Evolutionary conservation across 495 filamentous ascomycete genomes (phyloP).

Genomic region (Daldinia caldariorum): DNA sequence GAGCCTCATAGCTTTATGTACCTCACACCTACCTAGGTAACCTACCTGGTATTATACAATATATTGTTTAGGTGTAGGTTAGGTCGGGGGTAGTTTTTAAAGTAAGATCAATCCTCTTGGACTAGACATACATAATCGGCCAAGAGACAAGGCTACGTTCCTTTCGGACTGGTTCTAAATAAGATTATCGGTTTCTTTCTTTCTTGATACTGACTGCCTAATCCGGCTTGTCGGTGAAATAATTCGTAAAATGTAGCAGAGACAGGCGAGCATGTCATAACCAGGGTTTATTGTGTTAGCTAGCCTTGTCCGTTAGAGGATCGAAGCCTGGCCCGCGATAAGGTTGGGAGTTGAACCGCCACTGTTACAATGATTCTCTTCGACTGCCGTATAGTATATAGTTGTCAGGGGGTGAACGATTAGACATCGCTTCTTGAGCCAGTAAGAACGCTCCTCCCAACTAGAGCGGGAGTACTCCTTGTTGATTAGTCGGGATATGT

Average conservation of each 20-base stretch:
- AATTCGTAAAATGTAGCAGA: background rate
- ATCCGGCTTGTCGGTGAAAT: slow-evolving; percentile 12
- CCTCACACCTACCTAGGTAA: no score
- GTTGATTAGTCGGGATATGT: slow-evolving; percentile 23
- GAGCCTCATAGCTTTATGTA: background rate
- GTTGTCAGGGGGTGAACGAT: background rate
- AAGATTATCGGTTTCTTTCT: background rate
- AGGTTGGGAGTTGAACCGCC: slow-evolving; percentile 5
- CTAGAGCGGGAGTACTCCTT: slow-evolving; percentile 4
- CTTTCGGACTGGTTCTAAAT: background rate
- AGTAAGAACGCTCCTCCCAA: slow-evolving; percentile 5
- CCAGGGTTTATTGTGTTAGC: slow-evolving; percentile 1
- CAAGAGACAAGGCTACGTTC: background rate
- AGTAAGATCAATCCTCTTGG: background rate
- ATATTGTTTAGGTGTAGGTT: no score
- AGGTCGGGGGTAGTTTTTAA: background rate
- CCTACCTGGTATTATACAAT: no score
- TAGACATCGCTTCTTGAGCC: slow-evolving; percentile 17
- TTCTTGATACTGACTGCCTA: slow-evolving; percentile 27
- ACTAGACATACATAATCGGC: background rate
- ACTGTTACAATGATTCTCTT: background rate
- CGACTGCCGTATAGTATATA: background rate
- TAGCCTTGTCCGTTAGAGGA: background rate
- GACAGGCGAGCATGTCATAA: slow-evolving; percentile 12
- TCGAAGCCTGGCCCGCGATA: slow-evolving; percentile 14